Evolutionary conservation across 2,329 filamentous ascomycete species (phyloP), one percentile per base, ranked within the genome.

Genomic region (Cytospora paraplurivora): DNA sequence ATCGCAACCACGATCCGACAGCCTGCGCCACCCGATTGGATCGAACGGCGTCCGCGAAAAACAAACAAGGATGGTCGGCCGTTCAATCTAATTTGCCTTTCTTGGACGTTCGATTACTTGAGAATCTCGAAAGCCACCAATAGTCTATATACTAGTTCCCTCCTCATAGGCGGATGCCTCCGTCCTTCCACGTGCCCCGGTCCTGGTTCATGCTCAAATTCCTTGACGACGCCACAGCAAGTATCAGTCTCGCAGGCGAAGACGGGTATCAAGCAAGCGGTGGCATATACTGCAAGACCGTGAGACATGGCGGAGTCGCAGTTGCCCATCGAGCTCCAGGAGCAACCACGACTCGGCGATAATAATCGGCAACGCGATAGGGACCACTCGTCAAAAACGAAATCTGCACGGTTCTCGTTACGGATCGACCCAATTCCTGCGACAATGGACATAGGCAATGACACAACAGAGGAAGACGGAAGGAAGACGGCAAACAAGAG

Each of bases 281-380:
- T 27, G 4, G 27, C 27, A 27, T 27, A 27, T 27, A 27, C 27
- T 27, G 27, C 27, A 27, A 27, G 41, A 38, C 15, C 8, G 38
- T 37, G 15, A 35, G 35, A 53, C 13, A 65, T 65, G 63, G 50
- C 60, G 3, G 33, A 41, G 12, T 21, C 37, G 27, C 27, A 27
- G 60, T 38, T n/a, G 52, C 56, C 35, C 53, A 60, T 54, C 32
- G 60, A 63, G 56, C 56, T 63, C 19, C 63, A 27, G 33, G 51
- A 50, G 61, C 35, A 56, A 32, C 50, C 49, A 51, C 47, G 19
- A 19, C 4, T 27, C 4, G 27, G 27, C 27, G 27, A 27, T 27
- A 4, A 27, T 27, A 27, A 27, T 27, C 27, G 4, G 27, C 27
- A 27, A 27, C 27, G 4, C 27, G 21, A n/a, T 33, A 50, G 55